Evolutionary conservation across 176 grass and related monocot genomes (phyloP).

Genomic region (Avena eriantha): DNA sequence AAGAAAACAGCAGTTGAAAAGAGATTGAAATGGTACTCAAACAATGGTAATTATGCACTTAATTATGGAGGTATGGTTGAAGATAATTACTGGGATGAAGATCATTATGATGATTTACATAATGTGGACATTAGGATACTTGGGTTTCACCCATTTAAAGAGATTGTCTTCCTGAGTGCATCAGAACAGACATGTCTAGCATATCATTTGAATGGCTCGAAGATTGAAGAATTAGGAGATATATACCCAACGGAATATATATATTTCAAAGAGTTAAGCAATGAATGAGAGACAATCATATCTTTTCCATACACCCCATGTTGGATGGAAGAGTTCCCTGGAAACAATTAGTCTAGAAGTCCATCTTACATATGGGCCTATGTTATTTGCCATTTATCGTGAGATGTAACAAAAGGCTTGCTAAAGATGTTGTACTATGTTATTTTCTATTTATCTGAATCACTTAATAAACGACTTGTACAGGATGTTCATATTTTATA

Average conservation of each 20-base stretch:
- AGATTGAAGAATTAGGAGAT: background rate
- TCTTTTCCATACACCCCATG: slow-evolving; percentile 27
- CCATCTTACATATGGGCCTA: background rate
- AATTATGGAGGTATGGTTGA: background rate
- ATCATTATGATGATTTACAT: background rate
- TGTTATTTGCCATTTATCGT: background rate
- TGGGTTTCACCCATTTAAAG: background rate
- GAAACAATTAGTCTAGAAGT: background rate
- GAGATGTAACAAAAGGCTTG: background rate
- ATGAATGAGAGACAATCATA: background rate
- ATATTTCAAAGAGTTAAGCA: background rate
- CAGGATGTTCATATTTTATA: background rate
- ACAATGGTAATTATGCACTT: background rate
- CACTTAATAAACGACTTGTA: background rate
- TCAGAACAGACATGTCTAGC: background rate
- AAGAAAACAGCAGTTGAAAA: background rate
- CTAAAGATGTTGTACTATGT: background rate
- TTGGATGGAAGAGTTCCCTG: slow-evolving; percentile 15
- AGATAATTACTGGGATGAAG: background rate
- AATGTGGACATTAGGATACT: background rate
- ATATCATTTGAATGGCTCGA: background rate
- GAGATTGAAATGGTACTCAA: background rate
- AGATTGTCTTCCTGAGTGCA: slow-evolving; percentile 8
- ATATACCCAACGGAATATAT: background rate
- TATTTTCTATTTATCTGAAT: background rate